A percentile compares a stretch with the other conserved stretches of the same genome.
These are phyloP conservation scores for Colletotrichum tabaci DNA, from an alignment of 2,329 filamentous ascomycete genomes.

Conservation along the genomic window DNA sequence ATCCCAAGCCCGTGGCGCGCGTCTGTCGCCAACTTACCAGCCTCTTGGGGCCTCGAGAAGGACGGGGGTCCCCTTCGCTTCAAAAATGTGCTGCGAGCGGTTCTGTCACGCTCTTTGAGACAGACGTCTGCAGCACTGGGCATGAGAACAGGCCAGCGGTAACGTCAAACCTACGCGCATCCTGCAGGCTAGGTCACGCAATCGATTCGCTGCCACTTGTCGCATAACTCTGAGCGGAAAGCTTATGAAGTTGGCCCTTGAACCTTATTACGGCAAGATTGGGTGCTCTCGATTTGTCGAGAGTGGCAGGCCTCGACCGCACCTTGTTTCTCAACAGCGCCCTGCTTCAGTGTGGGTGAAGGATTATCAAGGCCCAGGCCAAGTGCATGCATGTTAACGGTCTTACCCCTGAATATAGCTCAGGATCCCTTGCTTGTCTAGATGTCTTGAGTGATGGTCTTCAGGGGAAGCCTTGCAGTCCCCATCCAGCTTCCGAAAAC, in stretches of 20 bases:
- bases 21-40: constrained; percentile 37
- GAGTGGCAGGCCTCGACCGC: not conserved
- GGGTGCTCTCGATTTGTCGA: not conserved
- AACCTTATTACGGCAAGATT: not conserved
- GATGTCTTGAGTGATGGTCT: not conserved
- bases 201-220: constrained; percentile 1
- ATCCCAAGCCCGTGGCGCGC: constrained; percentile 31
- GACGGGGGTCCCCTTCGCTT: constrained; percentile 12
- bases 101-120: not conserved
- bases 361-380: constrained; percentile 21
- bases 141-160: not conserved
- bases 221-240: not conserved
- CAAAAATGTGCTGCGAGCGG: not conserved
- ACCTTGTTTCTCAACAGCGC: not conserved
- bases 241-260: constrained; percentile 4
- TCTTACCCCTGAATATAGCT: constrained; percentile 18
- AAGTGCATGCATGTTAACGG: constrained; percentile 21
- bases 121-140: too few species aligned
- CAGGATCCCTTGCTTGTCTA: constrained; percentile 12
- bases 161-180: not conserved
- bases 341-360: constrained; percentile 14
- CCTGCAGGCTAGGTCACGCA: not conserved
- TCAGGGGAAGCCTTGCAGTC: not conserved
- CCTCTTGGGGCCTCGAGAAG: constrained; percentile 2
- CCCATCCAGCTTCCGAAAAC: not conserved